Evolutionary conservation across 2,329 filamentous ascomycete genomes (phyloP), one percentile per base, ranked within the genome.

Genomic region (Nigrospora osmanthi): DNA sequence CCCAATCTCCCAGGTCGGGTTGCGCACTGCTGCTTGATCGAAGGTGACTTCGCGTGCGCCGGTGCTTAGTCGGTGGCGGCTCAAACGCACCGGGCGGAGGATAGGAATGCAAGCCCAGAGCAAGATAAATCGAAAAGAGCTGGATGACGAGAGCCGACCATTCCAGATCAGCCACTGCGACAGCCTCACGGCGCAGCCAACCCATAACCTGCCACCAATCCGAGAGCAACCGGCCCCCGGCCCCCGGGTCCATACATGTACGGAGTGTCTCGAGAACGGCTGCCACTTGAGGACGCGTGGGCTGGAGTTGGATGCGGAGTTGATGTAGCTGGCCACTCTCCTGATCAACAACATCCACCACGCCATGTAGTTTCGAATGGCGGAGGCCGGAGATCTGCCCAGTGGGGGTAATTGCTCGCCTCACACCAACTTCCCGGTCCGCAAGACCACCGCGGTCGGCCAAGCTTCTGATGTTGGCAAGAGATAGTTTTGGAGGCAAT

Each of bases 161-260:
- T 60, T 90, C 87, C 2, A 67, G 46, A 49, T 84, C 73, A 4
- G 64, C 62, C 13, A 71, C 59, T 9, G 67, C 58, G 4, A 72
- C 64, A 4, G 72, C 67, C 45, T 73, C 72, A 11, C 64, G 57
- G 30, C 68, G 66, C 35, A 87, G 68, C 86, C 86, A 91, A 49
- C 80, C 78, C 64, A 85, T 76, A 16, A 79, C 73, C 57, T 87
- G 82, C 76, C 85, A 86, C 84, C 86, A 90, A 2, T 76, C 80
- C 11, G 81, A 73, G 46, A 87, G 66, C 11, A 89, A 65, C 23
- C 70, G 85, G 66, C 70, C 83, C 48, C 66, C 78, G 35, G 76
- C 70, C 1, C 72, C 69, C 16, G 78, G 68, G 7, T 79, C 78
- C 28, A 89, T 60, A 32, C 85, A 73, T 50, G 83, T 81, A 46